These are phyloP conservation scores for Nicotiana undulata DNA, from an alignment of 257 asterid genomes.

Conservation along the genomic window DNA sequence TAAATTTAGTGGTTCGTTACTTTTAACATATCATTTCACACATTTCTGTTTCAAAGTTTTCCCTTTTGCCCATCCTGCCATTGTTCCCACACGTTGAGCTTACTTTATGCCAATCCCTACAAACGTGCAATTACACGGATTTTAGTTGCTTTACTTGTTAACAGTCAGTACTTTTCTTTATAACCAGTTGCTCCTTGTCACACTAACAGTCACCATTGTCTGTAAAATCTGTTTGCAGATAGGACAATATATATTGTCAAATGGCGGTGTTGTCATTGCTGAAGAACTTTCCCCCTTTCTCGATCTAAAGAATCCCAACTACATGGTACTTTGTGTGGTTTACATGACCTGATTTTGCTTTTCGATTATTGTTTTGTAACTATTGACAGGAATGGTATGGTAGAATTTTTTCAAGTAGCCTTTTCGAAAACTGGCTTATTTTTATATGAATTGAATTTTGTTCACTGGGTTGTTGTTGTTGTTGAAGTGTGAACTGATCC, in stretches of 20 bases:
- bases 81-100: not conserved
- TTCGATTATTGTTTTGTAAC: not conserved
- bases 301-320: conserved; percentile 52
- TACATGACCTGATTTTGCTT: not conserved
- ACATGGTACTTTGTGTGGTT: conserved; percentile 32
- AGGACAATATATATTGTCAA: conserved; percentile 75
- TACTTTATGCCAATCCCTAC: not conserved
- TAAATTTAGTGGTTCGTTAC: conserved; percentile 81
- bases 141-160: not conserved
- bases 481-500: not conserved
- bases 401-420: not conserved
- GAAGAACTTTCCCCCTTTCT: conserved; percentile 97
- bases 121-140: not conserved
- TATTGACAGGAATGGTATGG: not conserved
- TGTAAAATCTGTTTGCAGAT: conserved; percentile 38
- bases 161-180: too few species aligned
- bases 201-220: not conserved
- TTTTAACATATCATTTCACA: conserved; percentile 5
- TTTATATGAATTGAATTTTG: not conserved
- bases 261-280: conserved; percentile 93
- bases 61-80: not conserved
- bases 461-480: too few species aligned
- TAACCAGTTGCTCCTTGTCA: not conserved
- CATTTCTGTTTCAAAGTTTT: not conserved
- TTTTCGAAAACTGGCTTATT: not conserved